Conservation (phyloP, 768 basidiomycete species). For the Phlebiopsis flavidoalba region DNA sequence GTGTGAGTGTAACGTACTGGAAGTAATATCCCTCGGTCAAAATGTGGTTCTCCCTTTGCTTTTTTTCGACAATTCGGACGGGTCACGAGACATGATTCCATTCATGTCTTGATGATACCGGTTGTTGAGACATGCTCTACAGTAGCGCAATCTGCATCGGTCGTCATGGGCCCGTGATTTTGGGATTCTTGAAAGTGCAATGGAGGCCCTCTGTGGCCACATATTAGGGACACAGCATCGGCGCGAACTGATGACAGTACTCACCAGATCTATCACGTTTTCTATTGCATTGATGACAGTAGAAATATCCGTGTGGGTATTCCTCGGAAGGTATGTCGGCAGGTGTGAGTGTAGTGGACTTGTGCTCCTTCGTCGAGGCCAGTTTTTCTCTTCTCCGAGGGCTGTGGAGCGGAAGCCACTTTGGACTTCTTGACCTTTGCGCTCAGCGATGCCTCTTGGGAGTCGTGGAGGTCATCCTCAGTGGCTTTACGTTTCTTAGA, state of each 20-base stretch:
- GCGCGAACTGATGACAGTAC: conserved; percentile 12
- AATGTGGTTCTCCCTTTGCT: conserved; percentile 25
- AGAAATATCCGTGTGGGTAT: conserved; percentile 36
- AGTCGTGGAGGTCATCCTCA: conserved; percentile 22
- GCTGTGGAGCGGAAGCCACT: conserved; percentile 13
- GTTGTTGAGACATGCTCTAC: conserved; percentile 61
- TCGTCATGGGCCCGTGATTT: conserved; percentile 26
- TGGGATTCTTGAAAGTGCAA: conserved; percentile 30
- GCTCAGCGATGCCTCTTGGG: conserved; percentile 13
- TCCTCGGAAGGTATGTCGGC: conserved; percentile 14
- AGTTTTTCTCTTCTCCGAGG: conserved; percentile 1
- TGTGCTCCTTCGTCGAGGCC: conserved; percentile 27
- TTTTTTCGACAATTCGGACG: conserved; percentile 3
- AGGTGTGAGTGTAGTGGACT: conserved; percentile 8
- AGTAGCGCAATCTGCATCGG: conserved; percentile 56
- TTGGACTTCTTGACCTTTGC: conserved; percentile 23
- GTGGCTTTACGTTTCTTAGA: conserved; percentile 47
- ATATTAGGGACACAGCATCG: background rate
- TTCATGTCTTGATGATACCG: conserved; percentile 54
- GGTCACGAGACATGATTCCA: conserved; percentile 27
- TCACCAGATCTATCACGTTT: conserved; percentile 51
- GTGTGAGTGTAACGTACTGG: conserved; percentile 34
- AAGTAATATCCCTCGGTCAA: conserved; percentile 39
- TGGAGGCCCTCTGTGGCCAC: conserved; percentile 27
- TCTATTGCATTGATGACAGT: conserved; percentile 71